Conservation (phyloP, 768 basidiomycete genomes). For the Phlebiopsis gigantea region DNA sequence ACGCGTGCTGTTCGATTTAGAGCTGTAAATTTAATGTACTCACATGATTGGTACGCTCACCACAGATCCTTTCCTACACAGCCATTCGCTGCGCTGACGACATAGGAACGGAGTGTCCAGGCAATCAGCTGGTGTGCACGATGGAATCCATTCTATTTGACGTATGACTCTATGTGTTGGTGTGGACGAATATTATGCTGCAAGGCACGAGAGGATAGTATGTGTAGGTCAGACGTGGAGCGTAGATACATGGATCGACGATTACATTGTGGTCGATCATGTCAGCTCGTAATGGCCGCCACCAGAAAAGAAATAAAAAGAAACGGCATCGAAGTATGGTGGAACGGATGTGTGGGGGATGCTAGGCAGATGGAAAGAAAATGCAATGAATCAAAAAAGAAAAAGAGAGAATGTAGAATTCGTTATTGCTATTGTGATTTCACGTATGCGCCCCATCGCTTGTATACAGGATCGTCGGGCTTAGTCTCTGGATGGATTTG, state of each 20-base stretch:
- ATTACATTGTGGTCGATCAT: neutral
- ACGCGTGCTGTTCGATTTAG: no score
- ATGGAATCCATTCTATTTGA: neutral
- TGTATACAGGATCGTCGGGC: conserved; percentile 50
- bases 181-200: neutral
- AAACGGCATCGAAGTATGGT: no score
- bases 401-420: neutral
- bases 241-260: neutral
- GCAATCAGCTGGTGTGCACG: neutral
- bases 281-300: neutral
- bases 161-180: neutral
- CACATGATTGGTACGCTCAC: no score
- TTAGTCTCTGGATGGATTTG: conserved; percentile 86
- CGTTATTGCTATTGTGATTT: neutral
- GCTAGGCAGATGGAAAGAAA: neutral
- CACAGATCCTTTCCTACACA: no score
- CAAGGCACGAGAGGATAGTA: neutral
- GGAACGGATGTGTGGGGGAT: neutral
- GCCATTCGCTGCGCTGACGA: no score
- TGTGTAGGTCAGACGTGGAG: neutral
- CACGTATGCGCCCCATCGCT: conserved; percentile 17
- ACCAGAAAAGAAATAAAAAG: neutral
- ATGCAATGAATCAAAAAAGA: neutral
- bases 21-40: no score
- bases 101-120: no score